Percentiles rank a stretch among this genome's conserved stretches.
Conservation (phyloP, 352 stramenopile genomes). For the Plasmopara halstedii region DNA sequence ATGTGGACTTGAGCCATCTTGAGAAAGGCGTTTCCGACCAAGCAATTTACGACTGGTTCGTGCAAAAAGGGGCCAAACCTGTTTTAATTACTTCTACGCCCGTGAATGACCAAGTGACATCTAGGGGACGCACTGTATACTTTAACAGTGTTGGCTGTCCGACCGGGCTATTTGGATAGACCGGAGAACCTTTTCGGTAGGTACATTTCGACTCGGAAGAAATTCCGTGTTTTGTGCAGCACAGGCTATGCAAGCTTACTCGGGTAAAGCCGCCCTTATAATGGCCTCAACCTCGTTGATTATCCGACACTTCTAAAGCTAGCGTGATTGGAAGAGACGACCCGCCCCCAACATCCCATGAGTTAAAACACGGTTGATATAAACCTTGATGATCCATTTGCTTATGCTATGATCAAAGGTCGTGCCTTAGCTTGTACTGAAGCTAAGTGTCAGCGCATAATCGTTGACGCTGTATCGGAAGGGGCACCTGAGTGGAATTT, state of each 20-base stretch:
- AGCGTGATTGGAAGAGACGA: background rate
- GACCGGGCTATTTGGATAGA: background rate
- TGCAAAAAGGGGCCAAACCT: background rate
- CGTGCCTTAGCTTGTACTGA: background rate
- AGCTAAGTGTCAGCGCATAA: background rate
- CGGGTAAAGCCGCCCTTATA: background rate
- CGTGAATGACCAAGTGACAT: background rate
- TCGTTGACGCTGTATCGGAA: background rate
- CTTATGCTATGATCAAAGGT: background rate
- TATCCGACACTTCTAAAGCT: background rate
- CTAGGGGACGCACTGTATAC: background rate
- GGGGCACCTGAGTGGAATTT: background rate
- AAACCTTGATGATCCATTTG: background rate
- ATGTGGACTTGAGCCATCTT: background rate
- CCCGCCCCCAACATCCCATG: background rate
- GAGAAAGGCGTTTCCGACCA: background rate
- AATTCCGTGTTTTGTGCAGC: background rate
- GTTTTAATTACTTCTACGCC: background rate
- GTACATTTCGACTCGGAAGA: background rate
- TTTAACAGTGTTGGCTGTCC: background rate
- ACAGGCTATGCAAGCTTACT: background rate
- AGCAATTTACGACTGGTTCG: background rate
- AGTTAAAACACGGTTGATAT: background rate
- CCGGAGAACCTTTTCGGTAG: background rate
- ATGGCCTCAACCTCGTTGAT: too few relatives aligned